phyloP scores from a whole-genome alignment of 139 green algal genomes.

The Chlamydomonas eustigma region DNA sequence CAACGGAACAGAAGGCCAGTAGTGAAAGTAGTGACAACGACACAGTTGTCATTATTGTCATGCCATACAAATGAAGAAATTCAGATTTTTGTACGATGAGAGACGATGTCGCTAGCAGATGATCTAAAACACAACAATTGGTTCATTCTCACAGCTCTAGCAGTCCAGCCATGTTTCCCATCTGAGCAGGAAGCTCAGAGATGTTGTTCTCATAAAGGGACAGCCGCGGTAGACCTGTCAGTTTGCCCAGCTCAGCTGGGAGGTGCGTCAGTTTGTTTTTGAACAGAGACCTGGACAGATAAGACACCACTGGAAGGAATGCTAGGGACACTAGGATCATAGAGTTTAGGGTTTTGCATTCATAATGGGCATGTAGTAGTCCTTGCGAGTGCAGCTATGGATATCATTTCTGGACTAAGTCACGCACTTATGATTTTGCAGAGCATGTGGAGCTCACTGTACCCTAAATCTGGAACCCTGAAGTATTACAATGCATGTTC shows the following conservation, averaged over 20 bases:
- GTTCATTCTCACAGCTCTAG: neutral
- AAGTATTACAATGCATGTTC: neutral
- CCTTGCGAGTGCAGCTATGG: neutral
- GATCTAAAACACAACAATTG: neutral
- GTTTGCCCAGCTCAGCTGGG: neutral
- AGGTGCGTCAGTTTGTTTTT: neutral
- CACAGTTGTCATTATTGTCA: neutral
- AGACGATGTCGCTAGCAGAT: neutral
- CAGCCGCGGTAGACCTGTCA: neutral
- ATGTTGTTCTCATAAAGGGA: slow-evolving; percentile 8
- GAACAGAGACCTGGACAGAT: neutral
- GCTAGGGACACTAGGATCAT: neutral
- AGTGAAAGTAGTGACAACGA: neutral
- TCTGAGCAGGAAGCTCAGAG: neutral
- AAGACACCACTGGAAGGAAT: neutral
- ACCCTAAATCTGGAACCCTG: neutral
- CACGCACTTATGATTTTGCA: too few relatives aligned
- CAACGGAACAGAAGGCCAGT: neutral
- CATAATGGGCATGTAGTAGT: neutral
- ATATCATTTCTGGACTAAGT: too few relatives aligned
- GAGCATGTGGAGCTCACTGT: too few relatives aligned
- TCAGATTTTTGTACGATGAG: neutral
- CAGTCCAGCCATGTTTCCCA: neutral
- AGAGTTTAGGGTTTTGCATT: neutral
- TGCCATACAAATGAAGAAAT: neutral